Conservation (phyloP, 441 rosid genomes). For the Flueggea neowawraea region DNA sequence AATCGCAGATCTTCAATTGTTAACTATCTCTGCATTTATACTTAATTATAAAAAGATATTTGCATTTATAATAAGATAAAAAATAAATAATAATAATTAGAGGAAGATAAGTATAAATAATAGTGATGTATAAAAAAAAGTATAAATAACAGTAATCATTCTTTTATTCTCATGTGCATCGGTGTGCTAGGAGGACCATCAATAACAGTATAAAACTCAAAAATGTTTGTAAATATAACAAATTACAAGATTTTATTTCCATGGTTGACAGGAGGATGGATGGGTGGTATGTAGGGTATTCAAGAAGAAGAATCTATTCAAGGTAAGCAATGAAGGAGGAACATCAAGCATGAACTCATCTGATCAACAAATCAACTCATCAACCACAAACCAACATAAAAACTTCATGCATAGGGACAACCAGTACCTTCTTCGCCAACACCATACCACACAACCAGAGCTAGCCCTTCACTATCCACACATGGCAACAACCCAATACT, state of each 20-base stretch:
- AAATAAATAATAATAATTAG: no score
- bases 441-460: conserved; percentile 48
- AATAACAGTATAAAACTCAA: no score
- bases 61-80: no score
- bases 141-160: no score
- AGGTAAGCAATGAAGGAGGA: conserved; percentile 49
- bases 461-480: conserved; percentile 58
- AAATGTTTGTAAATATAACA: no score
- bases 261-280: conserved; percentile 76
- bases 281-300: conserved; percentile 97
- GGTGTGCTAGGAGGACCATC: no score
- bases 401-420: conserved; percentile 52
- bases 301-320: conserved; percentile 88
- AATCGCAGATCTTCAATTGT: no score
- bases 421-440: conserved; percentile 43
- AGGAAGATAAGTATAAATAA: no score
- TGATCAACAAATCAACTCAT: conserved; percentile 41
- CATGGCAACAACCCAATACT: conserved; percentile 39
- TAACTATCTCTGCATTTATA: no score
- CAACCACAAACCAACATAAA: conserved; percentile 35
- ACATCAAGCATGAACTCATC: conserved; percentile 50
- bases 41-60: no score
- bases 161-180: no score
- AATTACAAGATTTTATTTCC: background rate
- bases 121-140: no score